These are phyloP conservation scores for Ophiocordyceps robertsii DNA, from an alignment of 2,329 filamentous ascomycete genomes.

Conservation along the genomic window DNA sequence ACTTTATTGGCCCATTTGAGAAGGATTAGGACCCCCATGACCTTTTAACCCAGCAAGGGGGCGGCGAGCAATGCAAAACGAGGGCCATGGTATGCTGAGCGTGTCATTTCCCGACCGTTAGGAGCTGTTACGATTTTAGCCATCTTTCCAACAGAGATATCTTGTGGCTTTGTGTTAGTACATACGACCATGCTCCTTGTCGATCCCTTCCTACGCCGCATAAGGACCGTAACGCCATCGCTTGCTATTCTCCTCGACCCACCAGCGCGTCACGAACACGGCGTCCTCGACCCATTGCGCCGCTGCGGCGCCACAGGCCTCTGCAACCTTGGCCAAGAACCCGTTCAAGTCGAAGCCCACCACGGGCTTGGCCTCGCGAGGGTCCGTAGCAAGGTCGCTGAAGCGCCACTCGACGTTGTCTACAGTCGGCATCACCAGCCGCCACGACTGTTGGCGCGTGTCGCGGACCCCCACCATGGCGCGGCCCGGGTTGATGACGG, in stretches of 20 bases:
- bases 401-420: constrained; percentile 18
- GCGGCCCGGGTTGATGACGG: constrained; percentile 18
- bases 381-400: constrained; percentile 13
- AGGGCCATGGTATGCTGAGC: too few relatives aligned
- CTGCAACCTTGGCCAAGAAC: neutral
- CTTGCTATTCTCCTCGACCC: constrained; percentile 20
- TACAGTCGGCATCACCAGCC: constrained; percentile 17
- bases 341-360: neutral
- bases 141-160: too few relatives aligned
- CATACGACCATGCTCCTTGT: too few relatives aligned
- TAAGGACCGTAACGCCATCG: constrained; percentile 16
- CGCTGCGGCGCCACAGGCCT: constrained; percentile 6
- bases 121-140: too few relatives aligned
- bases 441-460: constrained; percentile 13
- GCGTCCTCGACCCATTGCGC: constrained; percentile 19
- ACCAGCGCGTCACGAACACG: constrained; percentile 19
- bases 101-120: too few relatives aligned
- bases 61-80: too few relatives aligned
- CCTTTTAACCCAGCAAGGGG: too few relatives aligned
- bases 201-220: neutral
- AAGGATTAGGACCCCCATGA: too few relatives aligned
- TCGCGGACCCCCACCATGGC: constrained; percentile 19
- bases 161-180: too few relatives aligned
- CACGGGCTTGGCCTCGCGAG: constrained; percentile 12
- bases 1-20: too few relatives aligned